These are phyloP conservation scores for Sungouiozyma intestinalis DNA, from an alignment of 805 yeast species.

Conservation along the genomic window DNA sequence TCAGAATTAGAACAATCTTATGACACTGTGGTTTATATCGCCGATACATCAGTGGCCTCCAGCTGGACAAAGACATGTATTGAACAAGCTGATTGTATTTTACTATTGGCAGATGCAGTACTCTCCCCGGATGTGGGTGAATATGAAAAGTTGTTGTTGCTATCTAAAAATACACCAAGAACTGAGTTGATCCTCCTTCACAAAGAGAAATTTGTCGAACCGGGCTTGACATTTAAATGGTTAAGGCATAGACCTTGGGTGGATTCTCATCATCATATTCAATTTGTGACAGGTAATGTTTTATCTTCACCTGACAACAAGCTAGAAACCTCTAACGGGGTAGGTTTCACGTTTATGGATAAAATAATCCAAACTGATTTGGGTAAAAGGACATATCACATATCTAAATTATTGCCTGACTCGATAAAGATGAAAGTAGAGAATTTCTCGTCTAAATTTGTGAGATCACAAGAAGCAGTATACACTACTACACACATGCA, in stretches of 20 bases:
- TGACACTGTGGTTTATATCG: slow-evolving; percentile 81
- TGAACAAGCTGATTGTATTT: slow-evolving; percentile 90
- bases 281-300: slow-evolving; percentile 33
- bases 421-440: slow-evolving; percentile 31
- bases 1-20: slow-evolving; percentile 84
- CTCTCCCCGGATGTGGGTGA: slow-evolving; percentile 71
- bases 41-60: slow-evolving; percentile 74
- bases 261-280: slow-evolving; percentile 85
- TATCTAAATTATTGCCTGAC: slow-evolving; percentile 24
- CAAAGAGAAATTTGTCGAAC: slow-evolving; percentile 68
- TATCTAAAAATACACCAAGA: slow-evolving; percentile 72
- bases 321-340: slow-evolving; percentile 14
- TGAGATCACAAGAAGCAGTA: slow-evolving; percentile 18
- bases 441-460: slow-evolving; percentile 26
- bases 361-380: slow-evolving; percentile 24
- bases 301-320: slow-evolving; percentile 5
- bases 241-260: slow-evolving; percentile 82
- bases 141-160: slow-evolving; percentile 65
- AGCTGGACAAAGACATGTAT: slow-evolving; percentile 90
- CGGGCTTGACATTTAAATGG: slow-evolving; percentile 83
- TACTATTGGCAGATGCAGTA: slow-evolving; percentile 76
- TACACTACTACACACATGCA: slow-evolving; percentile 35
- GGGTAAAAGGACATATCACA: slow-evolving; percentile 23
- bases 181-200: slow-evolving; percentile 81
- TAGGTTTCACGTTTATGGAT: slow-evolving; percentile 16